Evolutionary conservation across 306 rosid species (phyloP).

Genomic region (Cucurbita argyrosperma): DNA sequence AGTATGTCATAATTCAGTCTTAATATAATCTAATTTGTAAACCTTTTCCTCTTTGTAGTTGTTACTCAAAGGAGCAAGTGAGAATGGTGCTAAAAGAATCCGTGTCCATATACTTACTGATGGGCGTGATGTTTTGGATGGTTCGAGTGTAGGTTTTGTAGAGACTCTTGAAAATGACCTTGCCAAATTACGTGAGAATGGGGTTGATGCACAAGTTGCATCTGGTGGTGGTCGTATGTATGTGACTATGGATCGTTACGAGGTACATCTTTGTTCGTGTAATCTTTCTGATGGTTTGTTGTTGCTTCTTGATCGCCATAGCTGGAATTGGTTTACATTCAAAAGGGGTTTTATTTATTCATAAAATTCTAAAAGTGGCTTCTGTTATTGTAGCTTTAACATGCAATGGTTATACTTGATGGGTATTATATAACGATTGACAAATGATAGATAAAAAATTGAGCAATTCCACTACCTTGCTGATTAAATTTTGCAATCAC

Average conservation of each 20-base stretch:
- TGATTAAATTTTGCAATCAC: not conserved
- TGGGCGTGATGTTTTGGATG: conserved; percentile 98
- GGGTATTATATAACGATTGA: not conserved
- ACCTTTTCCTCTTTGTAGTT: conserved; percentile 30
- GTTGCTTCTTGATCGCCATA: not conserved
- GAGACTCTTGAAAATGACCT: conserved; percentile 78
- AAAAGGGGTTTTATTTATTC: not conserved
- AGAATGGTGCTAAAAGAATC: conserved; percentile 65
- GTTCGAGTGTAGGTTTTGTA: conserved; percentile 76
- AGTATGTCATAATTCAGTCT: not conserved
- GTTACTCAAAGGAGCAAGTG: conserved; percentile 75
- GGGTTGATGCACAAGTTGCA: conserved; percentile 78
- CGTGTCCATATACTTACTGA: conserved; percentile 89
- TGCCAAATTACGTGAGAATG: conserved; percentile 51
- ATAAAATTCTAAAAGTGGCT: not conserved
- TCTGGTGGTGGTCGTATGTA: conserved; percentile 99
- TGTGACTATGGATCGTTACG: conserved; percentile 97
- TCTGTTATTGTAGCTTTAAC: not conserved
- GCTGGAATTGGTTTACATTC: not conserved
- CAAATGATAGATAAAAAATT: not conserved
- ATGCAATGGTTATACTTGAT: not conserved
- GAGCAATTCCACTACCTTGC: not conserved
- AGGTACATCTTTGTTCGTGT: conserved; percentile 23
- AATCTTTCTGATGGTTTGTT: not conserved
- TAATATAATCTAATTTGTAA: not conserved